Base-by-base conservation (phyloP, 768 basidiomycete species). In the Baorangia bicolor region DNA sequence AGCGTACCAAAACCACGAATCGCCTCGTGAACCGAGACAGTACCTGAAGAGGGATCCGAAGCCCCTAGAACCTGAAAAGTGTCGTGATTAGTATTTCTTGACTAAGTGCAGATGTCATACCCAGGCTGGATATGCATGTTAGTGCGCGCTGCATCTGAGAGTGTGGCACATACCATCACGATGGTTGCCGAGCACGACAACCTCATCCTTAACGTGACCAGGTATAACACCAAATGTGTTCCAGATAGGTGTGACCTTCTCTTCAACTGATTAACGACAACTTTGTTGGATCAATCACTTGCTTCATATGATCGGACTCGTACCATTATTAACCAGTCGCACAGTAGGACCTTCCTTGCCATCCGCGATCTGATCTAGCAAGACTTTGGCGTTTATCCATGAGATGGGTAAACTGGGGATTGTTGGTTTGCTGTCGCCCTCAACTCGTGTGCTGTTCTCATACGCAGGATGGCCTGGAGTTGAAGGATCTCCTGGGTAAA, bases 371-470 rank as follows among this genome's bases (percentile, higher is more conserved):
- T 81, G 70, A 39, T 71, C 76, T 10, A 94, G 74, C 9, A 94
- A 73, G 18, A 80, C 77, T 57, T 86, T 71, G 1, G 92, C 94
- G 65, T 94, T 97, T 46, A 75, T 74, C 87, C 92, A 96, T 0
- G 89, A 92, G 59, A 98, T 84, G 1, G 96, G 96, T n/a, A 98
- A 71, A 64, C 91, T 93, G 1, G 92, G 91, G 57, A 94, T 93
- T 18, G 66, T 69, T 2, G 91, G 90, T 35, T 89, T 82, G 67
- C 85, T 91, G 35, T 70, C 73, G 23, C 77, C 81, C 35, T 81
- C 81, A 28, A 73, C 74, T 44, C 90, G 81, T 13, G 88, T 86
- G 37, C 84, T 83, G 64, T 94, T 85, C 67, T 85, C 81, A 70
- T 98, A 98, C 1, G 95, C 78, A 45, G 96, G 95, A 58, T 84